Percentiles rank a stretch among this genome's conserved stretches.
These are phyloP conservation scores for Saccharomycopsis sp. DNA, from an alignment of 805 yeast genomes.

Conservation along the genomic window DNA sequence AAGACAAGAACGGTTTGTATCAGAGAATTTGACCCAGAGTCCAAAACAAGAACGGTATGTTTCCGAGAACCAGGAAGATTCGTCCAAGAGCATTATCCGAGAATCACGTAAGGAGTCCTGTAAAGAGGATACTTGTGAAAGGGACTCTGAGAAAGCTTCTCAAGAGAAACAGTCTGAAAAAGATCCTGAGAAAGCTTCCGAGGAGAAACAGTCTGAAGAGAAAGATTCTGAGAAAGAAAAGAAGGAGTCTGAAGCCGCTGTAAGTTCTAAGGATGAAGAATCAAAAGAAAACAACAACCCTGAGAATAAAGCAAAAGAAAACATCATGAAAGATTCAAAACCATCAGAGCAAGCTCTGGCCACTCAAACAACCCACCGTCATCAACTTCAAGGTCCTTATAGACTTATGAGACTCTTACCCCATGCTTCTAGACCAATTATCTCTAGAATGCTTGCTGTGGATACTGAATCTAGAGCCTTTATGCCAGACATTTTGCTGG, in stretches of 20 bases:
- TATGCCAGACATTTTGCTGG: slow-evolving; percentile 55
- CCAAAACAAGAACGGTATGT: too few relatives aligned
- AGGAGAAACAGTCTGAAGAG: not conserved
- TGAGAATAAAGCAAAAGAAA: too few relatives aligned
- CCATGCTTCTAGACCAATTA: slow-evolving; percentile 74
- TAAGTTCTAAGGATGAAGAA: not conserved
- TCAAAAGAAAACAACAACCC: not conserved
- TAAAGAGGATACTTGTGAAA: too few relatives aligned
- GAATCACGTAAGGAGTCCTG: too few relatives aligned
- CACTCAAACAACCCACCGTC: slow-evolving; percentile 1
- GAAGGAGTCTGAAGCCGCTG: not conserved
- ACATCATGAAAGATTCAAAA: too few relatives aligned
- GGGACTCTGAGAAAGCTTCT: too few relatives aligned
- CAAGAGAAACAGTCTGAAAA: not conserved
- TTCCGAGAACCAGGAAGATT: too few relatives aligned
- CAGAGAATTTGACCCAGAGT: not conserved
- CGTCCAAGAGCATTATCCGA: too few relatives aligned
- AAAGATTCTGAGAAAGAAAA: not conserved
- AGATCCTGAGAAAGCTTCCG: not conserved
- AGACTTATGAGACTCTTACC: slow-evolving; percentile 75
- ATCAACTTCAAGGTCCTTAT: slow-evolving; percentile 56
- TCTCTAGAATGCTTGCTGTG: slow-evolving; percentile 57
- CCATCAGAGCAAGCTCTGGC: slow-evolving; percentile 9
- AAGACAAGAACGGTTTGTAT: not conserved
- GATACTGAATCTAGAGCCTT: slow-evolving; percentile 61